Conservation (phyloP, 2,329 filamentous ascomycete species). For the Blastomyces parvus region DNA sequence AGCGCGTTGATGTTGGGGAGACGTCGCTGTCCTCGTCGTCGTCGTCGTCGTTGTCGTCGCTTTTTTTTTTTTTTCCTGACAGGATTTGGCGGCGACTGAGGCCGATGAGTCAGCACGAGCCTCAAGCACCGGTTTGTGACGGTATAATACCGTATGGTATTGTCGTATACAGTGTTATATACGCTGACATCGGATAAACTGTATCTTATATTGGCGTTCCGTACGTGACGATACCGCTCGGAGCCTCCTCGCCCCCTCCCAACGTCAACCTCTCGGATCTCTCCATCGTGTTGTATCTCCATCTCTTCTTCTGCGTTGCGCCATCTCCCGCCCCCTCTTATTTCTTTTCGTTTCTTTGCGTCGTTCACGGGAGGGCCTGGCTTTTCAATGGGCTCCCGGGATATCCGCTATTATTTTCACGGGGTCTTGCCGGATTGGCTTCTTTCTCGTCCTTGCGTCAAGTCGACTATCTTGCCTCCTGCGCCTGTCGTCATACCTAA, state of each 20-base stretch:
- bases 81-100: background rate
- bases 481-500: background rate
- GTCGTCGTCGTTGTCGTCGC: background rate
- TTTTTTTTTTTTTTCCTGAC: background rate
- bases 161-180: background rate
- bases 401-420: constrained; percentile 13
- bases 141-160: background rate
- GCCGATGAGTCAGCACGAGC: background rate
- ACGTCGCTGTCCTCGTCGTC: background rate
- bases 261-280: background rate
- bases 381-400: constrained; percentile 4
- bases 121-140: background rate
- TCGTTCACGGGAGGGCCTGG: background rate
- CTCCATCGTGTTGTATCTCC: background rate
- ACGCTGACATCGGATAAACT: background rate
- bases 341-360: background rate
- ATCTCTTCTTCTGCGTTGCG: background rate
- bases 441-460: constrained; percentile 22
- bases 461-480: background rate
- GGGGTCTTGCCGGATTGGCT: constrained; percentile 15
- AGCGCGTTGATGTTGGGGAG: background rate
- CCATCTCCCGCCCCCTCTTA: background rate
- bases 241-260: constrained; percentile 1
- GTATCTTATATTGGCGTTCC: background rate
- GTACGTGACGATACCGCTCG: background rate